phyloP scores from a whole-genome alignment of 331 rosid species.

The Rhamnella rubrinervis region DNA sequence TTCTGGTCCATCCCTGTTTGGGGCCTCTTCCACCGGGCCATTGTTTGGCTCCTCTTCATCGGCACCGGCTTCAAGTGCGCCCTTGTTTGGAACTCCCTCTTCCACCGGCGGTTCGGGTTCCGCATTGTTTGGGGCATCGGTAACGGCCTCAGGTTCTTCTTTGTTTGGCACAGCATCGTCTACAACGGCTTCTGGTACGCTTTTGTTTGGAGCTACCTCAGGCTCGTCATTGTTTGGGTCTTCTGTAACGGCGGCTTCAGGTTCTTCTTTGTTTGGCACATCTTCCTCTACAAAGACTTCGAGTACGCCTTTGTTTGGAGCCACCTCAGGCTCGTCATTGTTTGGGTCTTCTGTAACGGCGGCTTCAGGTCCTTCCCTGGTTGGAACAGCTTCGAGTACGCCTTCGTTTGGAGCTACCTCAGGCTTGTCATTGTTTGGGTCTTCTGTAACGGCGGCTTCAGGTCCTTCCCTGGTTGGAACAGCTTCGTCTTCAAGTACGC shows the following conservation, averaged over 20 bases:
- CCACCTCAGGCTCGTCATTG: neutral
- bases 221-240: no score
- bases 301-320: no score
- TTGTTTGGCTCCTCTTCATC: slow-evolving; percentile 28
- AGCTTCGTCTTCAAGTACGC: neutral
- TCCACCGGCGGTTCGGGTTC: neutral
- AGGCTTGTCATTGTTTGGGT: no score
- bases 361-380: neutral
- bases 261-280: slow-evolving; percentile 18
- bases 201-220: slow-evolving; percentile 35
- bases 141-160: slow-evolving; percentile 1
- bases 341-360: neutral
- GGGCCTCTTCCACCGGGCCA: slow-evolving; percentile 10
- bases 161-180: slow-evolving; percentile 8
- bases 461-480: slow-evolving; percentile 20
- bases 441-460: neutral
- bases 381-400: neutral
- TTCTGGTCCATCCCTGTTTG: slow-evolving; percentile 18
- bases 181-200: slow-evolving; percentile 11
- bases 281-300: neutral
- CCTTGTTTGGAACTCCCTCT: neutral
- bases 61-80: slow-evolving; percentile 29
- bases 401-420: no score
- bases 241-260: neutral
- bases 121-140: neutral